Conservation (phyloP, 2,329 filamentous ascomycete species). For the Orbilia blumenaviensis region DNA sequence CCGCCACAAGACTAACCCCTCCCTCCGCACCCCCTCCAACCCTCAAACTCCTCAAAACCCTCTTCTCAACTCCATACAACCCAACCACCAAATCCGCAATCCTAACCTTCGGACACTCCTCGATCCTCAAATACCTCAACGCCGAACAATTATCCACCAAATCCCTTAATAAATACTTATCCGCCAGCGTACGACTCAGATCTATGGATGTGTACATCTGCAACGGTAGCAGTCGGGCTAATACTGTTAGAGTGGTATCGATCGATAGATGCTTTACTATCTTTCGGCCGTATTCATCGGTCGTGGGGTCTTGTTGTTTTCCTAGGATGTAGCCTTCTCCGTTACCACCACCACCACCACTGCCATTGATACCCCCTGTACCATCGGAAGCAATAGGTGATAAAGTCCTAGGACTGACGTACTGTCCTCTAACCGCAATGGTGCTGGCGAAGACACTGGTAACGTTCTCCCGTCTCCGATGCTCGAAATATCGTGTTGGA, state of each 20-base stretch:
- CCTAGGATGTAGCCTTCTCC: not conserved
- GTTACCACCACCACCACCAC: not conserved
- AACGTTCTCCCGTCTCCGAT: not conserved
- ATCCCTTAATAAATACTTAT: constrained; percentile 36
- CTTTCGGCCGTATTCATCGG: not conserved
- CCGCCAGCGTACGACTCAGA: constrained; percentile 36
- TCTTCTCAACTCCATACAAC: constrained; percentile 40
- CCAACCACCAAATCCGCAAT: constrained; percentile 38
- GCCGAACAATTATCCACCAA: constrained; percentile 30
- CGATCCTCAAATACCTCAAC: constrained; percentile 9
- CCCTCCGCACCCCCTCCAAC: not conserved
- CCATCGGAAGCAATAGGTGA: not conserved
- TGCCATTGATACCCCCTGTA: not conserved
- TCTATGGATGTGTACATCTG: constrained; percentile 35
- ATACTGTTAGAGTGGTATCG: constrained; percentile 31
- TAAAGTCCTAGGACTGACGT: not conserved
- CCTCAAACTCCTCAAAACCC: not conserved
- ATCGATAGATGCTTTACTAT: constrained; percentile 21
- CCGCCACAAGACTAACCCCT: constrained; percentile 40
- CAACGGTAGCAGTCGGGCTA: constrained; percentile 18
- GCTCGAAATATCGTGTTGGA: not conserved
- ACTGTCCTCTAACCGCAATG: constrained; percentile 5
- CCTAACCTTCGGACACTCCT: constrained; percentile 38
- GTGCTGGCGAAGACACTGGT: constrained; percentile 29
- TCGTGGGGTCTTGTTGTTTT: no score